Evolutionary conservation across 371 early-diverging fungal species (phyloP).

Genomic region (Mortierella sp.): DNA sequence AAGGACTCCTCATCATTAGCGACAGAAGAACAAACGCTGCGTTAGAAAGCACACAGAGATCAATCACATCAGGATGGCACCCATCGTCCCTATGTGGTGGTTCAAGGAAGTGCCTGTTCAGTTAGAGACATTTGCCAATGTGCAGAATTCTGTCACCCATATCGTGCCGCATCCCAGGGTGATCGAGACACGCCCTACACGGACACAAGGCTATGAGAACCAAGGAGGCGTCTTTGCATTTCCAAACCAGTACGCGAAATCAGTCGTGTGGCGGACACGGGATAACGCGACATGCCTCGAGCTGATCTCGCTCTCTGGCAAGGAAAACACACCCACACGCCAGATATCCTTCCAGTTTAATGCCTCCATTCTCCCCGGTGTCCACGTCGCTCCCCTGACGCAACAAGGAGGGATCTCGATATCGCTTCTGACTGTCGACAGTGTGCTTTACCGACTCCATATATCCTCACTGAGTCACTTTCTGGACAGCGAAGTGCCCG

Average conservation of each 20-base stretch:
- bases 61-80: slow-evolving; percentile 20
- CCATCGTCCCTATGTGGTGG: slow-evolving; percentile 52
- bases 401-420: slow-evolving; percentile 38
- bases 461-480: slow-evolving; percentile 37
- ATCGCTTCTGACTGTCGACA: slow-evolving; percentile 31
- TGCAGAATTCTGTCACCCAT: slow-evolving; percentile 20
- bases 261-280: slow-evolving; percentile 49
- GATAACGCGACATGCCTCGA: slow-evolving; percentile 38
- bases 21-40: too few species aligned
- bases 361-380: slow-evolving; percentile 43
- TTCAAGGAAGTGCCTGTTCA: slow-evolving; percentile 53
- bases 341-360: slow-evolving; percentile 43
- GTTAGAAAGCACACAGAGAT: not conserved
- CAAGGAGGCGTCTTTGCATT: slow-evolving; percentile 45
- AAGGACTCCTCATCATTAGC: too few species aligned
- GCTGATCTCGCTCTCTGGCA: slow-evolving; percentile 39
- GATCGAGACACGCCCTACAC: not conserved
- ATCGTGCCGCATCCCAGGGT: slow-evolving; percentile 21
- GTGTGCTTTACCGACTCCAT: slow-evolving; percentile 38
- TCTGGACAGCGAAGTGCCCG: slow-evolving; percentile 15
- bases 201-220: slow-evolving; percentile 14
- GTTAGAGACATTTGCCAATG: slow-evolving; percentile 39
- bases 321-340: slow-evolving; percentile 39
- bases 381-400: slow-evolving; percentile 33
- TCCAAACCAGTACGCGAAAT: slow-evolving; percentile 39